phyloP scores from a whole-genome alignment of 441 rosid species.

The Erodium trifolium region DNA sequence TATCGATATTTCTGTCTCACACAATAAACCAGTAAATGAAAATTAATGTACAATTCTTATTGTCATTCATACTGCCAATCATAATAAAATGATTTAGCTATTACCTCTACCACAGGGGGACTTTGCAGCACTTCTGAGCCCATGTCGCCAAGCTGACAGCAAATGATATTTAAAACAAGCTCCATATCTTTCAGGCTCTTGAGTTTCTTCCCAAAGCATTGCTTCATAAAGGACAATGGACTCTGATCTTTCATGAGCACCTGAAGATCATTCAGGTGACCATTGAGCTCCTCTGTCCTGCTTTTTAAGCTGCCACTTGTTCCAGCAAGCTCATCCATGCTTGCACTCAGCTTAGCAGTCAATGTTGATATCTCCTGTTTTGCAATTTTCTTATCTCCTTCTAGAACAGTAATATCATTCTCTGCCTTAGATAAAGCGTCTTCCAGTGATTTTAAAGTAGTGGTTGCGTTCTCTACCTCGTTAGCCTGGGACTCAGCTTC shows the following conservation, averaged over 20 bases:
- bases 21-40: neutral
- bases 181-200: slow-evolving; percentile 54
- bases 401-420: slow-evolving; percentile 42
- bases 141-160: slow-evolving; percentile 24
- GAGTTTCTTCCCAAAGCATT: slow-evolving; percentile 44
- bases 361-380: slow-evolving; percentile 59
- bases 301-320: slow-evolving; percentile 49
- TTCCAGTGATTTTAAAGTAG: slow-evolving; percentile 51
- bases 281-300: slow-evolving; percentile 47
- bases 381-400: slow-evolving; percentile 47
- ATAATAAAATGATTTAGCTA: slow-evolving; percentile 4
- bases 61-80: neutral
- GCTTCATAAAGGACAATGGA: slow-evolving; percentile 35
- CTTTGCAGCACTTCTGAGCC: slow-evolving; percentile 29
- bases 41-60: neutral
- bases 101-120: slow-evolving; percentile 42
- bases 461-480: slow-evolving; percentile 41
- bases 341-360: slow-evolving; percentile 56
- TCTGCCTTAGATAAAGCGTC: slow-evolving; percentile 53
- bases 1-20: neutral
- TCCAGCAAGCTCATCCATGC: slow-evolving; percentile 78
- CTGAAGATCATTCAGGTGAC: slow-evolving; percentile 48
- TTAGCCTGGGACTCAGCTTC: slow-evolving; percentile 45
- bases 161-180: slow-evolving; percentile 39
- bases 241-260: slow-evolving; percentile 45